Evolutionary conservation across 163 green algal species (phyloP).

Genomic region (Scenedesmus sp.): DNA sequence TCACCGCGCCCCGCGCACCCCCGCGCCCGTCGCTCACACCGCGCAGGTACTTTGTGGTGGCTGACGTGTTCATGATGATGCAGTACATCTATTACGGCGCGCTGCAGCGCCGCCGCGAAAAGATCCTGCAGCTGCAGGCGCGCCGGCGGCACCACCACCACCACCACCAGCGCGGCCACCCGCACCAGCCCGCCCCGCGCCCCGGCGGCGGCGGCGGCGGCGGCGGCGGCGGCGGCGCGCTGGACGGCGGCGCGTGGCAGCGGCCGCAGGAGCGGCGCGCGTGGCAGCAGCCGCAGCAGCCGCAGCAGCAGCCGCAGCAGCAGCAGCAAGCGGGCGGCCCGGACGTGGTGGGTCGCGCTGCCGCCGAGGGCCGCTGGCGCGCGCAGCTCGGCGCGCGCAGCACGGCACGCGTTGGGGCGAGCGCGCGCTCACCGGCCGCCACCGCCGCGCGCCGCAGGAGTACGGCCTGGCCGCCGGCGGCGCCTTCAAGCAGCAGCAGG

Average conservation of each 20-base stretch:
- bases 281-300: not conserved
- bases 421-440: too few species aligned
- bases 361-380: not conserved
- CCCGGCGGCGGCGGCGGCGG: not conserved
- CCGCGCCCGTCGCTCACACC: not conserved
- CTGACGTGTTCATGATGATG: constrained; percentile 77
- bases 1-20: too few species aligned
- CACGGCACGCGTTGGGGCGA: too few species aligned
- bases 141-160: not conserved
- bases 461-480: too few species aligned
- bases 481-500: not conserved
- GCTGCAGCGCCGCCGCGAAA: constrained; percentile 48
- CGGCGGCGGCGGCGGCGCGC: not conserved
- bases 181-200: not conserved
- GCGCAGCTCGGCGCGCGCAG: too few species aligned
- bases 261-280: not conserved
- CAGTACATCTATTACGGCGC: constrained; percentile 74
- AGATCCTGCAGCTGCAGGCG: constrained; percentile 45
- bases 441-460: too few species aligned
- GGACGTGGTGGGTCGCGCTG: not conserved
- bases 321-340: not conserved
- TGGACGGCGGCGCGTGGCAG: not conserved
- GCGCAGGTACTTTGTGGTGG: constrained; percentile 81
- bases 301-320: not conserved
- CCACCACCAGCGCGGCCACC: constrained; percentile 19